phyloP scores from a whole-genome alignment of 352 stramenopile genomes.

The Phytophthora quininea region DNA sequence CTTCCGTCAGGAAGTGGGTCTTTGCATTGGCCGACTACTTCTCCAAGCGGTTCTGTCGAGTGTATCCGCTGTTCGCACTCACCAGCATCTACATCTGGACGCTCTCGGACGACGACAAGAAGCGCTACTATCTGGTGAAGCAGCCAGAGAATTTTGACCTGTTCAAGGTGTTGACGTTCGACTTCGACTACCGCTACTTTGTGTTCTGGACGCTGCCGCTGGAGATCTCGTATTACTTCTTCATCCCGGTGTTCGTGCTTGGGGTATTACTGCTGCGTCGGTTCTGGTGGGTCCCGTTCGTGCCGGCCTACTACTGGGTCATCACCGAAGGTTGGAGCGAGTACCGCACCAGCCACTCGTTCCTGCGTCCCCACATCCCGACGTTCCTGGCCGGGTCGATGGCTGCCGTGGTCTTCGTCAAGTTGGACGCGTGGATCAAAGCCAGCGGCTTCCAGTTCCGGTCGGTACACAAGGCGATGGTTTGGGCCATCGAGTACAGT shows the following conservation, averaged over 20 bases:
- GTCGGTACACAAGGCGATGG: conserved; percentile 15
- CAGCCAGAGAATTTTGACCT: conserved; percentile 35
- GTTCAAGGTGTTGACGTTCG: conserved; percentile 48
- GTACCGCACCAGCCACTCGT: conserved; percentile 31
- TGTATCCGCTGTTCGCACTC: conserved; percentile 53
- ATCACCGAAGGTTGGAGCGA: conserved; percentile 33
- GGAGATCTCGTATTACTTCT: conserved; percentile 62
- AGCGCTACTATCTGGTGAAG: conserved; percentile 38
- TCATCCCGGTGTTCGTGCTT: conserved; percentile 48
- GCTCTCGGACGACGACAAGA: conserved; percentile 35
- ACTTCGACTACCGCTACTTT: conserved; percentile 46
- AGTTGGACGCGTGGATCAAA: conserved; percentile 35
- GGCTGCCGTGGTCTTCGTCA: conserved; percentile 41
- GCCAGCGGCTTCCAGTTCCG: conserved; percentile 36
- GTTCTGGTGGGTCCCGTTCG: conserved; percentile 42
- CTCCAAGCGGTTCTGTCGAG: conserved; percentile 47
- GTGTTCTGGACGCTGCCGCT: conserved; percentile 60
- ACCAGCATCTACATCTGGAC: conserved; percentile 40
- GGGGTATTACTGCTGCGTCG: conserved; percentile 23
- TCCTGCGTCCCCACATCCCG: conserved; percentile 31
- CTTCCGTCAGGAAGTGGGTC: conserved; percentile 33
- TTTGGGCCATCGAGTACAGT: conserved; percentile 28
- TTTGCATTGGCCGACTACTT: conserved; percentile 52
- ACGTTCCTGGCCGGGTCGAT: conserved; percentile 53
- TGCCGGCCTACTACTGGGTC: conserved; percentile 38